Evolutionary conservation across 805 yeast species (phyloP).

Genomic region (Barnettozyma siamensis): DNA sequence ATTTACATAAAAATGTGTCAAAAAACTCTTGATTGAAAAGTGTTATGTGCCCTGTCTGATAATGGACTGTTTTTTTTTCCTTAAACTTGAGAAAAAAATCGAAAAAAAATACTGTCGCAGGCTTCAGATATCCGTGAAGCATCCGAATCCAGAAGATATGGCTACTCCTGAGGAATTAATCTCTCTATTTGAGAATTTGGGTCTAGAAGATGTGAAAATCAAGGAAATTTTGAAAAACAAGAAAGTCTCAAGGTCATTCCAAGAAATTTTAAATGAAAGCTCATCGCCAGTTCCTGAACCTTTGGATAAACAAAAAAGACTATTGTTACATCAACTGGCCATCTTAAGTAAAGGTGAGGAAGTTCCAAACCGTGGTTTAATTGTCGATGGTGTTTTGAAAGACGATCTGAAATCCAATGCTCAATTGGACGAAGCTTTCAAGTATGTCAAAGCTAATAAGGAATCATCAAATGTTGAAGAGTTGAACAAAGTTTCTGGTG

Average conservation of each 20-base stretch:
- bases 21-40: no score
- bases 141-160: constrained; percentile 1
- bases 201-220: constrained; percentile 68
- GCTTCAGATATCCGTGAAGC: background rate
- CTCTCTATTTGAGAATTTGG: constrained; percentile 36
- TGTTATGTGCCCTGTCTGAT: background rate
- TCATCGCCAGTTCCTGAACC: constrained; percentile 25
- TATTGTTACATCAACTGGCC: constrained; percentile 74
- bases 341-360: constrained; percentile 55
- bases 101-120: background rate
- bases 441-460: constrained; percentile 56
- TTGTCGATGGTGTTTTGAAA: constrained; percentile 57
- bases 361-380: constrained; percentile 40
- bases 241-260: constrained; percentile 71
- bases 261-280: constrained; percentile 48
- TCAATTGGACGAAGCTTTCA: constrained; percentile 77
- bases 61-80: background rate
- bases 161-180: constrained; percentile 32
- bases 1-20: constrained; percentile 1
- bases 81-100: background rate
- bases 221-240: constrained; percentile 80
- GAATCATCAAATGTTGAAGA: constrained; percentile 40
- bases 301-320: constrained; percentile 54
- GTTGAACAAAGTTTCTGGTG: constrained; percentile 68
- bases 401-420: constrained; percentile 59